A percentile compares a stretch with the other conserved stretches of the same genome.
phyloP scores from a whole-genome alignment of 2,329 filamentous ascomycete genomes.

The Bretziella fagacearum region DNA sequence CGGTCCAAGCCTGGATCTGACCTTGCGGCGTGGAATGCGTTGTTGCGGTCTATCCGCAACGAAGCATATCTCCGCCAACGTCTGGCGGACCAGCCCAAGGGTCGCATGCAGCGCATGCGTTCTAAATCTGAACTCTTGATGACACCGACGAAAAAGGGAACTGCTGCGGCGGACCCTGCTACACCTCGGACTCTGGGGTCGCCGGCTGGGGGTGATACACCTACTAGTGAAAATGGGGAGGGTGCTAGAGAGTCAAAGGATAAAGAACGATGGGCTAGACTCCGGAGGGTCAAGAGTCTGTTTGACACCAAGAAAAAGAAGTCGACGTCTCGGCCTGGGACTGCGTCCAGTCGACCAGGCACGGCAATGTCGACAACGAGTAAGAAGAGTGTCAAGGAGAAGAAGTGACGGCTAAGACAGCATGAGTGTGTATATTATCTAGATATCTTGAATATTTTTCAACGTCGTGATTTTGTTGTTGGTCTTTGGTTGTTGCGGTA shows the following conservation, averaged over 20 bases:
- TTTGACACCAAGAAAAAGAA: constrained; percentile 48
- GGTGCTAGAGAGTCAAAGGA: constrained; percentile 39
- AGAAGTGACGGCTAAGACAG: constrained; percentile 3
- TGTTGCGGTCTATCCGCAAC: constrained; percentile 39
- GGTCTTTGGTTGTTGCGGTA: too few species aligned
- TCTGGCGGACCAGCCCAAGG: constrained; percentile 3
- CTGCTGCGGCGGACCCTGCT: background rate
- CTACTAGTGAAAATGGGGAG: constrained; percentile 16
- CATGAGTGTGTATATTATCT: background rate
- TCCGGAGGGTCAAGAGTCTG: constrained; percentile 54
- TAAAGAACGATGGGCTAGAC: constrained; percentile 55
- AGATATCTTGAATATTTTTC: background rate
- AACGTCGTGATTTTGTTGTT: too few species aligned
- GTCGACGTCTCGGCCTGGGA: constrained; percentile 26
- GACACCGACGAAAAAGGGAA: constrained; percentile 17
- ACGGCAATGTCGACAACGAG: constrained; percentile 10
- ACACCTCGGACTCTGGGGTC: background rate
- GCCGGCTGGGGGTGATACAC: background rate
- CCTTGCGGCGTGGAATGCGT: constrained; percentile 37
- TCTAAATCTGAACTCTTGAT: constrained; percentile 9
- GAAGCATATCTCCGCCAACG: constrained; percentile 33
- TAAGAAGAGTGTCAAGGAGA: constrained; percentile 3
- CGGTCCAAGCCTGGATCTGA: constrained; percentile 22
- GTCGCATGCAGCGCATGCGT: constrained; percentile 11
- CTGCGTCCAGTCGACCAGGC: constrained; percentile 16